Evolutionary conservation across 75 land plant genomes (phyloP).

Genomic region (Sequoiadendron giganteum): DNA sequence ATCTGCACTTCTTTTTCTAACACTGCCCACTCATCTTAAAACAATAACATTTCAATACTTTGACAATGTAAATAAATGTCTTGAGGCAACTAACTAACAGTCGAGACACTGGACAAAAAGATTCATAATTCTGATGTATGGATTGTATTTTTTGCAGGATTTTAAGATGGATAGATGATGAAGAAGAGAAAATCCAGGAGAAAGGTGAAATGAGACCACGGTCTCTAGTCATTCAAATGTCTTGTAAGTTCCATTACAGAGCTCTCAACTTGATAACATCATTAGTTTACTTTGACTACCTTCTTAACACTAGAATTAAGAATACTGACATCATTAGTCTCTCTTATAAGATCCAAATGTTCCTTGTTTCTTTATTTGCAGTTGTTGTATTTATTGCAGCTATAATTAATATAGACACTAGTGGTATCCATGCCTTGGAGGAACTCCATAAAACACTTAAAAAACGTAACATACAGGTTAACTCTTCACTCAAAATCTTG

Average conservation of each 20-base stretch:
- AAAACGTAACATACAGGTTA: slow-evolving; percentile 67
- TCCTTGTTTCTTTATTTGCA: not conserved
- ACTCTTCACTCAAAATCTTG: slow-evolving; percentile 40
- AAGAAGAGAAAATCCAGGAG: slow-evolving; percentile 44
- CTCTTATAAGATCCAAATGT: not conserved
- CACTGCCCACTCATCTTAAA: not conserved
- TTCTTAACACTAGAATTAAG: not conserved
- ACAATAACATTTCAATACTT: too few species aligned
- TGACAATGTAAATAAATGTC: too few species aligned
- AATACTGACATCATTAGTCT: not conserved
- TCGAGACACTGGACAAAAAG: not conserved
- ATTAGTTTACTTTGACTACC: too few species aligned
- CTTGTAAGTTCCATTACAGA: slow-evolving; percentile 60
- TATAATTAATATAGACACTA: slow-evolving; percentile 86
- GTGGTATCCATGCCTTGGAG: slow-evolving; percentile 82
- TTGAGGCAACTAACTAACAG: slow-evolving; percentile 8
- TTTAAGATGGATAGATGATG: slow-evolving; percentile 78
- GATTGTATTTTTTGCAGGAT: slow-evolving; percentile 38
- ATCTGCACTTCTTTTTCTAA: too few species aligned
- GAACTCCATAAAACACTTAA: slow-evolving; percentile 61
- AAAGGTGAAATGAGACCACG: slow-evolving; percentile 36
- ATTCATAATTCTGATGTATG: not conserved
- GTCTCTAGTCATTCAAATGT: slow-evolving; percentile 74
- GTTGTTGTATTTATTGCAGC: slow-evolving; percentile 46
- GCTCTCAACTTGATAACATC: slow-evolving; percentile 12